phyloP scores from a whole-genome alignment of 441 rosid species.

The Corymbia calophylla region DNA sequence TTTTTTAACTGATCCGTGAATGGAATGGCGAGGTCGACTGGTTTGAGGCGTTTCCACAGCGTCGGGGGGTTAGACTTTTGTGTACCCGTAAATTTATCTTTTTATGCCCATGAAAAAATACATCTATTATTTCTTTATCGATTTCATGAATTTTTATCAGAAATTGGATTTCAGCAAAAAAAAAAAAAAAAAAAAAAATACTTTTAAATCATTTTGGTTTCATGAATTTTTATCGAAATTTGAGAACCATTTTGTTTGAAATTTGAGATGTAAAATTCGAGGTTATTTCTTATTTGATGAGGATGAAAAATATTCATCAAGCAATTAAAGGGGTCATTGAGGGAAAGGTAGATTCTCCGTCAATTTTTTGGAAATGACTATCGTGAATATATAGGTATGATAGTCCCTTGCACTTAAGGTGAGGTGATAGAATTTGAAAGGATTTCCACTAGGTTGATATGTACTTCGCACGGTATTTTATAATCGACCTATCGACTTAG shows the following conservation, averaged over 20 bases:
- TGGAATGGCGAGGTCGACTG: background rate
- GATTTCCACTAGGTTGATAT: accelerated
- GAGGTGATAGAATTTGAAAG: no score
- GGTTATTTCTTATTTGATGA: no score
- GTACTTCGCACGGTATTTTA: accelerated
- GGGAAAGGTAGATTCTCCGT: no score
- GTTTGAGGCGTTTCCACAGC: background rate
- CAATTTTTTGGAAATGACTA: background rate
- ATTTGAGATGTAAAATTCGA: no score
- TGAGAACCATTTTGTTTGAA: no score
- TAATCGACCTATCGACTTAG: accelerated
- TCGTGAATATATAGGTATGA: accelerated
- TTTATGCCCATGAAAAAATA: background rate
- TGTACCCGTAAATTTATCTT: background rate
- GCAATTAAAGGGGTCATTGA: no score
- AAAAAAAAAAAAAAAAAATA: no score
- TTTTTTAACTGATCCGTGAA: background rate
- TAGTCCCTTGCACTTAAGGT: accelerated
- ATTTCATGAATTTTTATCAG: background rate
- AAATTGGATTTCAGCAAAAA: no score
- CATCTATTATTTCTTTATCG: background rate
- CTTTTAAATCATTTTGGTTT: no score
- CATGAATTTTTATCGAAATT: background rate
- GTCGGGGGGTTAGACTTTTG: no score
- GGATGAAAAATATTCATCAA: no score